A percentile compares a stretch with the other conserved stretches of the same genome.
phyloP scores from a whole-genome alignment of 441 rosid species.

The Erysimum cheiri region DNA sequence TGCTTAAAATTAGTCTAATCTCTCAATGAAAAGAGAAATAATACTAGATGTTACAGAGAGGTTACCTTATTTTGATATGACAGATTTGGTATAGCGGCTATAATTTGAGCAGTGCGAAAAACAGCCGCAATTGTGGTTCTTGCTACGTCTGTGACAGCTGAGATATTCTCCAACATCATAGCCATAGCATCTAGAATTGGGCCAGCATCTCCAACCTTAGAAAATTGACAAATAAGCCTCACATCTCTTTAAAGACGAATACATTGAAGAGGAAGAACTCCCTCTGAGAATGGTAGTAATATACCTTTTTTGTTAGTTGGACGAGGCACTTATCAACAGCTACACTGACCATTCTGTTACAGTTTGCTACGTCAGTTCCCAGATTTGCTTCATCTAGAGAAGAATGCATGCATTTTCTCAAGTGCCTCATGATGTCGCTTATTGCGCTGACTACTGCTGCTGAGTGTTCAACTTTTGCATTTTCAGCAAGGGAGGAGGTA shows the following conservation, averaged over 20 bases:
- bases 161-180: constrained; percentile 87
- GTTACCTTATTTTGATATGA: constrained; percentile 85
- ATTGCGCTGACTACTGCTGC: constrained; percentile 80
- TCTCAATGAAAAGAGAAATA: constrained; percentile 10
- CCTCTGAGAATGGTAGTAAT: constrained; percentile 30
- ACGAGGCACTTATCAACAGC: constrained; percentile 88
- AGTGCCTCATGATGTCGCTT: constrained; percentile 75
- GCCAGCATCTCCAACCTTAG: constrained; percentile 94
- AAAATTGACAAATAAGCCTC: constrained; percentile 35
- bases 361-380: constrained; percentile 65
- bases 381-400: constrained; percentile 73
- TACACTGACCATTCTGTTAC: constrained; percentile 65
- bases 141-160: constrained; percentile 72
- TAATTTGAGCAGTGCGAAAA: constrained; percentile 90
- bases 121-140: constrained; percentile 80
- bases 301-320: constrained; percentile 75
- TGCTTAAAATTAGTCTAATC: constrained; percentile 10
- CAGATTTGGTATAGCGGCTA: constrained; percentile 81
- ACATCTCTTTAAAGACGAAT: constrained; percentile 31
- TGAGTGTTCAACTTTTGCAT: constrained; percentile 70
- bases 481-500: constrained; percentile 70
- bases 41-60: constrained; percentile 20
- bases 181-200: constrained; percentile 93
- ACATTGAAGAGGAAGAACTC: not conserved
- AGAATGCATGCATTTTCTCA: constrained; percentile 80